phyloP scores from a whole-genome alignment of 148 eudicot genomes.

The Rhododendron griersonianum region DNA sequence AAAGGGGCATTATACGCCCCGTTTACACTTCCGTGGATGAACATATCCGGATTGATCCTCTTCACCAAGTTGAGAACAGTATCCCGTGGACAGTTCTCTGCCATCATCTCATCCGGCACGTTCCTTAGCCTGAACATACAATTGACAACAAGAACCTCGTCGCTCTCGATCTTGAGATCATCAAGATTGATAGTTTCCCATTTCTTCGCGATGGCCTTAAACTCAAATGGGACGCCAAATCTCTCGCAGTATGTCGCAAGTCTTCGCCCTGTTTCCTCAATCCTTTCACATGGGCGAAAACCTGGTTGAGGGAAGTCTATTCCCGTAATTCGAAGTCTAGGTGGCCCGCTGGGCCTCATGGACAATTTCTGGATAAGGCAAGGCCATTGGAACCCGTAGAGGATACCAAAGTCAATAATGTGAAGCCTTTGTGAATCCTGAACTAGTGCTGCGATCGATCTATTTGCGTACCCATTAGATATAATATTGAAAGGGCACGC shows the following conservation, averaged over 20 bases:
- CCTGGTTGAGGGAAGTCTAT: slow-evolving; percentile 56
- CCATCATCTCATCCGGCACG: slow-evolving; percentile 36
- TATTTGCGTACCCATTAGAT: slow-evolving; percentile 43
- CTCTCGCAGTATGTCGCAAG: slow-evolving; percentile 42
- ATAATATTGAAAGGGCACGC: slow-evolving; percentile 48
- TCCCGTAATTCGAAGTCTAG: slow-evolving; percentile 49
- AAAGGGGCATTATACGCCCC: too few relatives aligned
- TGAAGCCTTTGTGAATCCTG: slow-evolving; percentile 32
- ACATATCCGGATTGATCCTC: too few relatives aligned
- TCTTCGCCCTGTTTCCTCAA: slow-evolving; percentile 50
- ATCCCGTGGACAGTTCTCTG: neutral
- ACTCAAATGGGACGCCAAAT: slow-evolving; percentile 48
- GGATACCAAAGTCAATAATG: slow-evolving; percentile 59
- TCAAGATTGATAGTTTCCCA: slow-evolving; percentile 43
- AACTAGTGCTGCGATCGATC: slow-evolving; percentile 35
- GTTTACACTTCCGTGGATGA: too few relatives aligned
- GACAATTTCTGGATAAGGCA: slow-evolving; percentile 49
- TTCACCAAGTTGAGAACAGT: too few relatives aligned
- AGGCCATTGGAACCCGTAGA: slow-evolving; percentile 72
- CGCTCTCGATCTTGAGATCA: slow-evolving; percentile 27
- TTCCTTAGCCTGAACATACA: slow-evolving; percentile 24
- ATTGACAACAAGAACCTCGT: slow-evolving; percentile 38
- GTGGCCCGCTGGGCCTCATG: slow-evolving; percentile 41
- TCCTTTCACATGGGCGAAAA: slow-evolving; percentile 42
- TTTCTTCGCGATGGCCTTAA: slow-evolving; percentile 39